Evolutionary conservation across 2,329 filamentous ascomycete genomes (phyloP), one percentile per base, ranked within the genome.

Genomic region (Metarhizium album): DNA sequence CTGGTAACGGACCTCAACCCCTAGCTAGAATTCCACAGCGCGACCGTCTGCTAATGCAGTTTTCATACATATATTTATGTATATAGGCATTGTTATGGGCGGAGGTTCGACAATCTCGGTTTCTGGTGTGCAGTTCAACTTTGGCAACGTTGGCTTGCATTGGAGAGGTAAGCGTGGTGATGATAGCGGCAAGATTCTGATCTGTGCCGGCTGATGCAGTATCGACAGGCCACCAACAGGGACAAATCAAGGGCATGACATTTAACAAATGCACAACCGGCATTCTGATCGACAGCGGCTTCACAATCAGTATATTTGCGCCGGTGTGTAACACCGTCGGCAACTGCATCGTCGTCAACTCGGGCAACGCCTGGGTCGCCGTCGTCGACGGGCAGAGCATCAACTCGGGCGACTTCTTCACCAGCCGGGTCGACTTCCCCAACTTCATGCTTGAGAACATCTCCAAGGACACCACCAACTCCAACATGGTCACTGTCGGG

Each of bases 371-470:
- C 4, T 73, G 64, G 61, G 67, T 73, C 18, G 68, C 63, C 14
- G 50, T 73, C 4, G 59, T 73, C 24, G 70, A 73, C 45, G 67
- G 58, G 38, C 67, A 55, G 33, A 71, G 69, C 1, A 61, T 66
- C 42, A 70, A 70, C 53, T 72, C 70, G 0, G 71, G 71, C 7
- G 60, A 68, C 14, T 69, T 67, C 0, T 65, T 73, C 27, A 54
- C 58, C 22, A 71, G 68, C 16, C 16, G 18, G 1, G 65, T 58
- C 2, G 58, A 53, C 20, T 64, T 58, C 42, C 69, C 70, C 8
- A 71, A 67, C 4, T 69, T 71, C 54, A 42, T 72, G 8, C 70
- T 73, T 20, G 70, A 73, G 47, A 73, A 73, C 54, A 58, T 73
- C 13, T 60, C 52, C 56, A 71, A 71, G 53, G 68, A 72, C 52